Conservation (phyloP, 805 yeast species). For the Wickerhamomyces canadensis region DNA sequence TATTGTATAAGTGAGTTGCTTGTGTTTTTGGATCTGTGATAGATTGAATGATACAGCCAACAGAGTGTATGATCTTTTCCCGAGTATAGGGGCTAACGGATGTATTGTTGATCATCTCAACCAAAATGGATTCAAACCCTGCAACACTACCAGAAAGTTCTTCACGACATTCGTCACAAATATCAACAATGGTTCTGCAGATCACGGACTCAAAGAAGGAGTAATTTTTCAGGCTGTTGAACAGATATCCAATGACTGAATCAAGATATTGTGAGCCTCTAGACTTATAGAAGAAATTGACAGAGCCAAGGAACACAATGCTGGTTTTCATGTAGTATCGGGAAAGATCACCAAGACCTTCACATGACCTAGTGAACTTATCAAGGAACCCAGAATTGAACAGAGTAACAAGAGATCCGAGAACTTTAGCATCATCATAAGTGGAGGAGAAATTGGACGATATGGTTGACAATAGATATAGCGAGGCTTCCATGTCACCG, state of each 20-base stretch:
- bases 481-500: constrained; percentile 52
- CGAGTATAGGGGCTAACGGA: constrained; percentile 41
- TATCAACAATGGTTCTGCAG: constrained; percentile 52
- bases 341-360: constrained; percentile 8
- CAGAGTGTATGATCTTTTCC: constrained; percentile 56
- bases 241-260: constrained; percentile 49
- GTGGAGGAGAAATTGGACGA: constrained; percentile 45
- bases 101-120: constrained; percentile 39
- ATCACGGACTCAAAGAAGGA: constrained; percentile 31
- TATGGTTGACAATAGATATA: constrained; percentile 52
- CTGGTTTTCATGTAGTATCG: constrained; percentile 38
- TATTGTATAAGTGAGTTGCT: constrained; percentile 29
- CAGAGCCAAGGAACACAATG: constrained; percentile 51
- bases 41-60: constrained; percentile 57
- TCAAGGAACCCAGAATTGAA: constrained; percentile 27
- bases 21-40: constrained; percentile 42
- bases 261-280: constrained; percentile 43
- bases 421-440: constrained; percentile 21
- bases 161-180: constrained; percentile 49
- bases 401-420: constrained; percentile 19
- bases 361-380: constrained; percentile 16
- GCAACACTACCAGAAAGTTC: constrained; percentile 38
- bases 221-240: constrained; percentile 30
- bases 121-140: constrained; percentile 41
- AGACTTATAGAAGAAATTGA: constrained; percentile 53